Base-by-base conservation (phyloP, 768 basidiomycete species). In the Suillus decipiens region DNA sequence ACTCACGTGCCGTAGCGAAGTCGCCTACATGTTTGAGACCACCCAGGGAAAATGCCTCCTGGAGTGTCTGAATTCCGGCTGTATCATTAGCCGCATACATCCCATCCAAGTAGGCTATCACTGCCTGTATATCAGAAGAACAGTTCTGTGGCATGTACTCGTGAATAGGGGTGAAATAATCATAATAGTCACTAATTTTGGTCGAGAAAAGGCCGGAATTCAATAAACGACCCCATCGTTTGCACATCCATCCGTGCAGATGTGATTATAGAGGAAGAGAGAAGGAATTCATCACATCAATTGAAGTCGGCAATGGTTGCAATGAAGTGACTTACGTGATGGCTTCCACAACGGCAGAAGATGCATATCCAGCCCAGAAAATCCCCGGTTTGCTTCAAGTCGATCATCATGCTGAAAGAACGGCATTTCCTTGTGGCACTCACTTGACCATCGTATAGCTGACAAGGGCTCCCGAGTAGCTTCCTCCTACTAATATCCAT, bases 371-470 rank as follows among this genome's bases (percentile, higher is more conserved):
- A 10, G 80, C 80, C 57, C 63, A 66, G 71, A 82, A 82, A 15
- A 80, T 68, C 55, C 66, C 73, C 0, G 78, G 81, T 57, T 78
- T 71, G 66, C 81, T 75, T 2, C 14, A 6, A 76, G 61, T 2
- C 61, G 28, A 22, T 54, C 12, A 54, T 2, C 2, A 36, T 17
- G 2, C 34, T 36, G 34, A 50, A 28, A 54, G 1, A 19, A 33
- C 24, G 41, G 41, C 9, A 59, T 58, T 2, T 5, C 0, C 39
- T 9, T 1, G 7, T 47, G 54, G 51, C 56, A 75, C 82, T 65
- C 64, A 88, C 88, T 87, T 86, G 58, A 85, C 86, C 86, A 90
- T 85, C 4, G 87, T 84, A 81, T 82, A 89, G 64, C 85, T 85
- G 0, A 85, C 85, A 75, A 76, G 66, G 19, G 79, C 80, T 39